Evolutionary conservation across 108 stramenopile genomes (phyloP), one percentile per base, ranked within the genome.

Genomic region (Epithemia pelagica): DNA sequence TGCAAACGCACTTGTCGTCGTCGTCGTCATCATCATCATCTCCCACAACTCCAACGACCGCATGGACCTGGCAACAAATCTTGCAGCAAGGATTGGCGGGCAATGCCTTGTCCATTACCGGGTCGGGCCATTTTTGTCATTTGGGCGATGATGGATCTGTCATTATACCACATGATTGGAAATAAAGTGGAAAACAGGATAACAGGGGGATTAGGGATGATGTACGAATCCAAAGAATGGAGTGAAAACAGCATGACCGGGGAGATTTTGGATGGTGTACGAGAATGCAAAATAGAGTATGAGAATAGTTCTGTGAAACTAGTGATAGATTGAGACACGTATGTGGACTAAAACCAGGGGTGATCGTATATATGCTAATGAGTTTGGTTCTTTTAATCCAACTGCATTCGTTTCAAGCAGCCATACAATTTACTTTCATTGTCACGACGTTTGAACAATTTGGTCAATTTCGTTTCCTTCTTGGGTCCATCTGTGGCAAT

Each of bases 371-470:
- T n/a, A n/a, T n/a, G n/a, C n/a, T n/a, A n/a, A n/a, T n/a, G n/a
- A n/a, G n/a, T n/a, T n/a, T n/a, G n/a, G n/a, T n/a, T n/a, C n/a
- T n/a, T n/a, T n/a, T n/a, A n/a, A n/a, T n/a, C n/a, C n/a, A n/a
- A n/a, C n/a, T n/a, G n/a, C 37, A 46, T 46, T 46, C 37, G 37
- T 46, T 46, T 46, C 37, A 90, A 62, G 24, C 78, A 82, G 52
- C 77, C 74, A 51, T 79, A 65, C 25, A 94, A 63, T 51, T 81
- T 75, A 10, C 79, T 86, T 52, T 81, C 76, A 60, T 91, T 91
- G 70, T 94, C 92, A 37, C 84, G 52, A 78, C 90, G 83, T 72
- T 88, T 88, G 78, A 89, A 90, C n/a, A 91, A 70, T 51, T 89
- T 88, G 18, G 79, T 91, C 61, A 90, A 61, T 69, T 90, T 89